Evolutionary conservation across 495 filamentous ascomycete genomes (phyloP), one percentile per base, ranked within the genome.

Genomic region (Neurospora africana): DNA sequence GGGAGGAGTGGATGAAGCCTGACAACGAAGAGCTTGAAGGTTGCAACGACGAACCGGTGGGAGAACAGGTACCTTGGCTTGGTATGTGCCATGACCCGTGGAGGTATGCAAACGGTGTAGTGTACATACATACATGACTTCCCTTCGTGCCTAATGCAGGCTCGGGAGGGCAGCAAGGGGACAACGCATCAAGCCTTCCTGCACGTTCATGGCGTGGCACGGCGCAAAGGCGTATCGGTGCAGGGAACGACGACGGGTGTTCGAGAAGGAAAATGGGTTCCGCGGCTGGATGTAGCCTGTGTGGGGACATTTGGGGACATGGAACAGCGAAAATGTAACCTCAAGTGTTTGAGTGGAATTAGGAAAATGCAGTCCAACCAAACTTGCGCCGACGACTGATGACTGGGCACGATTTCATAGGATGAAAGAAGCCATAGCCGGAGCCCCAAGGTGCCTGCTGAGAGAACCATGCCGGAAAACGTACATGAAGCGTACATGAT

Each of bases 341-440:
- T 75, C 37, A 76, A 76, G 73, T 76, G 70, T 71, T 73, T 41
- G 71, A 72, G 72, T 72, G 70, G 76, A 75, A 73, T 73, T 74
- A 72, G 75, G 53, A 71, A 71, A 70, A 77, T 77, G 79, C 78
- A 77, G 78, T 76, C 76, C 78, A 78, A 73, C 74, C 76, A 77
- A 75, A 77, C 74, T 71, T 79, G 76, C 70, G 77, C 72, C 74
- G 77, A 75, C 77, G 72, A 75, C 75, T 79, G 79, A 81, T 81
- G 79, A 81, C 78, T 77, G 78, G 79, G 78, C 79, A 81, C 74
- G 74, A 78, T 79, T 74, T 72, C 74, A 81, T 81, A 81, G 79
- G 79, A 74, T 72, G 71, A 68, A 33, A 68, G 71, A 53, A 72
- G 72, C 76, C 76, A 76, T 76, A 73, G 72, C 75, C 78, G 75